These are phyloP conservation scores for Rhododendron williamsianum DNA, from an alignment of 148 eudicot genomes.

Conservation along the genomic window DNA sequence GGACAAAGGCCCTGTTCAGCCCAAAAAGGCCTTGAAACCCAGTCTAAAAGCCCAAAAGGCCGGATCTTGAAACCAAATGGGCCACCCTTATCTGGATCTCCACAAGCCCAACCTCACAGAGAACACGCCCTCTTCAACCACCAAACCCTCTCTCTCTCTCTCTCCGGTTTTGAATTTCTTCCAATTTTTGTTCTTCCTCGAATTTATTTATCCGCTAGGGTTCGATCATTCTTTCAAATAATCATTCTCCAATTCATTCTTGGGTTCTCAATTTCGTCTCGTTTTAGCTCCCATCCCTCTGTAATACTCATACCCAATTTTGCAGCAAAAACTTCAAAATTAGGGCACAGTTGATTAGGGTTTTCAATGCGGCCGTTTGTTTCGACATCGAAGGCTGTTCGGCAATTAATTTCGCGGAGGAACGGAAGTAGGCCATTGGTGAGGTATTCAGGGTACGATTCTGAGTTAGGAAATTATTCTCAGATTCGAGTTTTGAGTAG, in stretches of 20 bases:
- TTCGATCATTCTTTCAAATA: neutral
- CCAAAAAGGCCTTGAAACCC: neutral
- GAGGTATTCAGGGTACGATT: constrained; percentile 12
- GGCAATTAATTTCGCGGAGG: constrained; percentile 23
- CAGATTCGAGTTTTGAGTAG: constrained; percentile 38
- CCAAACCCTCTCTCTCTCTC: neutral
- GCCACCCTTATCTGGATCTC: neutral
- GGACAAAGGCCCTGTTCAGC: neutral
- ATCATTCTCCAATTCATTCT: neutral
- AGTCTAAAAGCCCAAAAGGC: neutral
- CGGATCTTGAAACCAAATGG: neutral
- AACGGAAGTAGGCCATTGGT: constrained; percentile 14
- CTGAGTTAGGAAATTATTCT: constrained; percentile 13
- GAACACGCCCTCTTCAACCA: neutral
- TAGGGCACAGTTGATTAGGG: constrained; percentile 3
- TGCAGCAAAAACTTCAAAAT: neutral
- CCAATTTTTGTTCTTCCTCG: neutral
- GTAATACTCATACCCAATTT: neutral
- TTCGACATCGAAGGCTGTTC: constrained; percentile 36
- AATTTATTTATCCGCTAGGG: neutral
- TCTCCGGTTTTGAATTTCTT: neutral
- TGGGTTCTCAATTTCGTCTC: neutral
- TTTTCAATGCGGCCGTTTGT: constrained; percentile 33
- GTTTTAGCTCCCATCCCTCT: neutral
- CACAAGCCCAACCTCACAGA: neutral